Conservation (phyloP, 1,284 basidiomycete genomes). For the Phylloporus gajari region DNA sequence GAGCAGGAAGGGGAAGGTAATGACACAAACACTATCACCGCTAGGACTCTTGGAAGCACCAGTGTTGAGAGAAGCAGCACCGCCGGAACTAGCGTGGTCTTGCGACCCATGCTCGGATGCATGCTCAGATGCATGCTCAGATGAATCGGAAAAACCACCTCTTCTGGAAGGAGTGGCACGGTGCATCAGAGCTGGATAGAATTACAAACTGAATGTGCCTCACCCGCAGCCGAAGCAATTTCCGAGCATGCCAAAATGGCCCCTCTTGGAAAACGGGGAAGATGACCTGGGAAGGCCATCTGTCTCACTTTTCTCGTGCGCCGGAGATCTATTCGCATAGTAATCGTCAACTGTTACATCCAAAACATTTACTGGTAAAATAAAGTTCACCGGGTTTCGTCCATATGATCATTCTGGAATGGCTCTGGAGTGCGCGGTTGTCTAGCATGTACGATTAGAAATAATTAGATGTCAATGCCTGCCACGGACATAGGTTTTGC, state of each 20-base stretch:
- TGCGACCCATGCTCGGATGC: too few species aligned
- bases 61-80: too few species aligned
- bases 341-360: not conserved
- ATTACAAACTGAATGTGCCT: not conserved
- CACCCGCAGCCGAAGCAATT: not conserved
- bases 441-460: not conserved
- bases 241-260: not conserved
- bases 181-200: not conserved
- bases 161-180: not conserved
- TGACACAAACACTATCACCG: too few species aligned
- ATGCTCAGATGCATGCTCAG: too few species aligned
- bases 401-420: not conserved
- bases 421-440: not conserved
- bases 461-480: not conserved
- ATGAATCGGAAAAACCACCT: too few species aligned
- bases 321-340: not conserved
- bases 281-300: not conserved
- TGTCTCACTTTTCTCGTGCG: constrained; percentile 31
- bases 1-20: too few species aligned
- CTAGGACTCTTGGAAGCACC: too few species aligned
- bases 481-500: constrained; percentile 5
- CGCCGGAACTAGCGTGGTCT: too few species aligned
- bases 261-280: not conserved
- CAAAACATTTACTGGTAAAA: too few species aligned
- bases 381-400: not conserved